Conservation (phyloP, 2,329 filamentous ascomycete species). For the Mycocentrospora acerina region DNA sequence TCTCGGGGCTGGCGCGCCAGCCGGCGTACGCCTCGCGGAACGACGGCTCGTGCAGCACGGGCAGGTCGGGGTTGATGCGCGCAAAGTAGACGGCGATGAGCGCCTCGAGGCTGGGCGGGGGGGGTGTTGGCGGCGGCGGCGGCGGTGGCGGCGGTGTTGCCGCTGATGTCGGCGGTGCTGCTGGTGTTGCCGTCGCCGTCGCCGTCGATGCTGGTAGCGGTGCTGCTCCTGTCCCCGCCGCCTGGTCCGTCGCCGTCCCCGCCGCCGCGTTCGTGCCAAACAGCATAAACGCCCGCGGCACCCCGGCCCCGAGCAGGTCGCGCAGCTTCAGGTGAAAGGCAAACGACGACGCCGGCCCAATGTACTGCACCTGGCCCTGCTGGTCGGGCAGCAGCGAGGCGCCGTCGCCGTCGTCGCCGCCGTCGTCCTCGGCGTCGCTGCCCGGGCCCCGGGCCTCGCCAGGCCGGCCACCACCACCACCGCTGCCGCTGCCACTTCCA, state of each 20-base stretch:
- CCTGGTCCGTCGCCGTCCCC: constrained; percentile 10
- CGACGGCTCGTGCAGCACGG: constrained; percentile 47
- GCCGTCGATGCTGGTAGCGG: constrained; percentile 14
- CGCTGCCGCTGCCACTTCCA: too few species aligned
- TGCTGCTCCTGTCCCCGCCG: constrained; percentile 19
- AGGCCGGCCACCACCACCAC: too few species aligned
- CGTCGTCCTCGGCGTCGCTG: constrained; percentile 8
- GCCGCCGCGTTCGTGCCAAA: constrained; percentile 47
- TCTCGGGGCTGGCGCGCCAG: constrained; percentile 32
- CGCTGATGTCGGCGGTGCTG: constrained; percentile 7
- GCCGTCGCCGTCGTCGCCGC: constrained; percentile 37
- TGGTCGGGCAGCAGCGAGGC: constrained; percentile 44
- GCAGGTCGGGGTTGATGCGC: constrained; percentile 46
- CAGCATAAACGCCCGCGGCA: constrained; percentile 41
- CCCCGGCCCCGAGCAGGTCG: constrained; percentile 37
- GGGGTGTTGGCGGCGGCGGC: constrained; percentile 17
- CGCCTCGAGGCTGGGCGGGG: constrained; percentile 31
- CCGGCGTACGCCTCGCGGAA: constrained; percentile 46
- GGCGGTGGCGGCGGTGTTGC: constrained; percentile 10
- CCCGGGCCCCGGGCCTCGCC: neutral
- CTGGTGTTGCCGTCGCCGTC: constrained; percentile 23
- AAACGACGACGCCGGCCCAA: constrained; percentile 47
- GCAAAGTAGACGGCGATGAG: constrained; percentile 47
- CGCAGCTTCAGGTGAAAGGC: constrained; percentile 47
- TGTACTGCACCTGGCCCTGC: constrained; percentile 49